These are phyloP conservation scores for Agroathelia rolfsii DNA, from an alignment of 1,284 basidiomycete species.

Conservation along the genomic window DNA sequence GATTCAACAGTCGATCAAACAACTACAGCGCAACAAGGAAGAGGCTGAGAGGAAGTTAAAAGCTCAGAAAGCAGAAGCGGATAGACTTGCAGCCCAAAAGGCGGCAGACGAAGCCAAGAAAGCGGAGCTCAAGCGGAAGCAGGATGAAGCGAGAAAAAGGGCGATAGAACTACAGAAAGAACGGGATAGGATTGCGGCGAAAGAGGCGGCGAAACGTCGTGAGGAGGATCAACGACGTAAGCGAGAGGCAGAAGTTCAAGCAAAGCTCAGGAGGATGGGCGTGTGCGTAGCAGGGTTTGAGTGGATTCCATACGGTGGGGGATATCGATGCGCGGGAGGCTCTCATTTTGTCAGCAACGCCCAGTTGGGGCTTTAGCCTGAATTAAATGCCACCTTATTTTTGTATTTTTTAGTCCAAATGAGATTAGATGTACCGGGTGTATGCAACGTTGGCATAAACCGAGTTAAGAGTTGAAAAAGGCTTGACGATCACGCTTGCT, in stretches of 20 bases:
- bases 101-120: conserved; percentile 14
- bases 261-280: conserved; percentile 37
- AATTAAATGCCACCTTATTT: too few species aligned
- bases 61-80: conserved; percentile 4
- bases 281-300: conserved; percentile 39
- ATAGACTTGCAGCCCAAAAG: conserved; percentile 9
- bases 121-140: conserved; percentile 17
- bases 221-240: too few species aligned
- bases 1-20: background rate
- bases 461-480: too few species aligned
- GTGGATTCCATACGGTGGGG: conserved; percentile 36
- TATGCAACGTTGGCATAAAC: too few species aligned
- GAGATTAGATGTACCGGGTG: too few species aligned
- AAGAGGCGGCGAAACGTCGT: conserved; percentile 22
- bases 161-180: conserved; percentile 16
- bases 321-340: conserved; percentile 50
- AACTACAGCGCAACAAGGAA: conserved; percentile 1
- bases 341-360: conserved; percentile 32
- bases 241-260: conserved; percentile 28
- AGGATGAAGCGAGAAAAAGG: conserved; percentile 17
- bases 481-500: too few species aligned
- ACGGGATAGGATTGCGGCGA: conserved; percentile 20
- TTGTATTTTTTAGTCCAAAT: too few species aligned
- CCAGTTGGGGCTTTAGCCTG: conserved; percentile 23
- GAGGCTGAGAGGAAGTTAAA: conserved; percentile 5